Evolutionary conservation across 139 green algal genomes (phyloP), one percentile per base, ranked within the genome.

Genomic region (Edaphochlamys debaryana): DNA sequence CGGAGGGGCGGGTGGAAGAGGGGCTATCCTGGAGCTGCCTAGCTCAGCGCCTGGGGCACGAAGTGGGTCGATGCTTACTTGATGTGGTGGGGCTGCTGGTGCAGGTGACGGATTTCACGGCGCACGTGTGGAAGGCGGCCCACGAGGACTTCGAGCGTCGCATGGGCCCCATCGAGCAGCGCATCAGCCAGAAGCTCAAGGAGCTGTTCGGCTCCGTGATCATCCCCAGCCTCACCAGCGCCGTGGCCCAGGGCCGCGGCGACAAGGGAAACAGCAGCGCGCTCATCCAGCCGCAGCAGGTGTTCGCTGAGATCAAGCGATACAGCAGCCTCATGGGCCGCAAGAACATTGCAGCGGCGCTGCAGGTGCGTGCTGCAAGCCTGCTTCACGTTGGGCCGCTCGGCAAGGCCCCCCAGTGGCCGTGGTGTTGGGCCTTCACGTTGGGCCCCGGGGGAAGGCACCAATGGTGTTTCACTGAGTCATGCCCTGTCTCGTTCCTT

Each of bases 161-260:
- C 63, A 93, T 96, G 86, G 81, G 58, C 4, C 91, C 89, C 23
- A 84, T 95, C n/a, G 93, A 95, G 86, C 67, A 84, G 38, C 87
- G 86, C 60, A 88, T 96, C 64, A 88, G 79, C 60, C 82, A 94
- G 85, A 93, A 94, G 83, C 91, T 96, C n/a, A 85, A 87, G 34
- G 90, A 95, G 67, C 71, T 92, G 22, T 90, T 96, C 63, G 86
- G 79, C 2, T 79, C 86, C 22, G 76, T 84, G 30, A 89, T 95
- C 66, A 86, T 94, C 25, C 92, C 92, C 0, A 84, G 85, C 50
- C 85, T 95, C 34, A 80, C 87, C 40, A 86, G 89, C 23, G 86
- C 93, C 9, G 89, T 94, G 9, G 88, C 77, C 29, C 40, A 37
- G 30, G 34, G 69, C 29, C 71, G 75, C 19, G 74, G 88, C 41